Base-by-base conservation (phyloP, 768 basidiomycete species). In the Rhizopogon vesiculosus region DNA sequence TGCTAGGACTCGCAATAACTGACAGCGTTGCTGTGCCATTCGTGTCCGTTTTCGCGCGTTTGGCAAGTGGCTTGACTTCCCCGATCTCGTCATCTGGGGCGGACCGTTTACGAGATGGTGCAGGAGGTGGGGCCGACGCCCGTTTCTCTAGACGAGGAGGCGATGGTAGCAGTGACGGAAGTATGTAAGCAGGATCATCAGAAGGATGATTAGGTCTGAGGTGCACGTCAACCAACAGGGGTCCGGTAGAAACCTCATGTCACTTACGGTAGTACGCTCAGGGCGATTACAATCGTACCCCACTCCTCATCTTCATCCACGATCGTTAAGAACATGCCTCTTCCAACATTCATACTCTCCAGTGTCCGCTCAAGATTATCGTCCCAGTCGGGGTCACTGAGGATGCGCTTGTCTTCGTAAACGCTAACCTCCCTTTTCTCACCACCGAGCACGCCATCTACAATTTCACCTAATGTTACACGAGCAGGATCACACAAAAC, bases 321-420 rank as follows among this genome's bases (percentile, higher is more conserved):
- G 35, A 98, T 87, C 5, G 85, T 84, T 64, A 98, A 65, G 73
- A 97, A 96, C 72, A 87, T 94, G 42, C 95, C 93, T 53, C 86
- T 73, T 0, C 80, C 83, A 33, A 96, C 84, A 45, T 82, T 88
- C 53, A 98, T 65, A 61, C 91, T 90, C 60, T 84, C 89, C 61
- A 99, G 67, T 45, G 91, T 93, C 58, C 87, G 79, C 2, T 81
- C 86, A 57, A 82, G 66, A 63, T 98, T 98, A 63, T 98, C 95
- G 45, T 92, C 88, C 79, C 89, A 96, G 65, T 98, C 96, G 7
- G 93, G 92, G 64, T 98, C 97, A 59, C 85, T 88, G 54, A 99
- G 72, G 44, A 99, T 71, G 43, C 94, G 79, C 62, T 88, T 86
- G 45, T 90, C 93, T 69, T 98, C 92, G 63, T 86, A 91, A 38